Percentiles rank a stretch among this genome's conserved stretches.
phyloP scores from a whole-genome alignment of 2,329 filamentous ascomycete species.

The Ceratocystis colombiana region DNA sequence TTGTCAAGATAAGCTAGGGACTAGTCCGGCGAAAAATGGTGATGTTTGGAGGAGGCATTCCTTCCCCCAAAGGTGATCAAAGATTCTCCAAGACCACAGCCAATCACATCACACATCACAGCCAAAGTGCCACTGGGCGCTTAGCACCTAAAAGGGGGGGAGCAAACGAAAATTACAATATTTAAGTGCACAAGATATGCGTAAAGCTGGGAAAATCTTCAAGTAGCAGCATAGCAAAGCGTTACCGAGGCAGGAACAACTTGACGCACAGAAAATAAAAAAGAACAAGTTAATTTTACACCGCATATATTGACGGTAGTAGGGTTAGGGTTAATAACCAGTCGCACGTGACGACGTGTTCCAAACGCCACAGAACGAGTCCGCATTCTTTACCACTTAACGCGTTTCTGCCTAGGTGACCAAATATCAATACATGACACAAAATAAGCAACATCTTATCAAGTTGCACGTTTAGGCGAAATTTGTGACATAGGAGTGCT shows the following conservation, averaged over 20 bases:
- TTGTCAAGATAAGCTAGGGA: neutral
- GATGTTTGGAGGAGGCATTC: neutral
- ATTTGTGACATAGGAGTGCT: neutral
- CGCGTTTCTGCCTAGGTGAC: neutral
- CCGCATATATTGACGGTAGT: accelerated
- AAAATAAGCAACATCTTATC: neutral
- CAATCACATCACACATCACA: slow-evolving; percentile 1
- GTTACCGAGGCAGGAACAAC: neutral
- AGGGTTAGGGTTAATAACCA: neutral
- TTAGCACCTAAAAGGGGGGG: neutral
- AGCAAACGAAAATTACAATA: neutral
- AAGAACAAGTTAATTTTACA: too few species aligned
- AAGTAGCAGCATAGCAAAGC: neutral
- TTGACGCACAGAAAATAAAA: too few species aligned
- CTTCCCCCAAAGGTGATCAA: neutral
- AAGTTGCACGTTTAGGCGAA: neutral
- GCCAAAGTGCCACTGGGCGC: slow-evolving; percentile 7
- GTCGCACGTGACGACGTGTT: neutral
- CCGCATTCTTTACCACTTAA: neutral
- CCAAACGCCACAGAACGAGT: neutral
- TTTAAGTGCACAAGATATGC: neutral
- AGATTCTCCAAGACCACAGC: neutral
- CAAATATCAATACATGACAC: neutral
- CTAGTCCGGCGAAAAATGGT: neutral
- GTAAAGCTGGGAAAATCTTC: neutral